Percentiles rank a stretch among this genome's conserved stretches.
Evolutionary conservation across 345 rosid genomes (phyloP).

Genomic region (Heritiera fomes): DNA sequence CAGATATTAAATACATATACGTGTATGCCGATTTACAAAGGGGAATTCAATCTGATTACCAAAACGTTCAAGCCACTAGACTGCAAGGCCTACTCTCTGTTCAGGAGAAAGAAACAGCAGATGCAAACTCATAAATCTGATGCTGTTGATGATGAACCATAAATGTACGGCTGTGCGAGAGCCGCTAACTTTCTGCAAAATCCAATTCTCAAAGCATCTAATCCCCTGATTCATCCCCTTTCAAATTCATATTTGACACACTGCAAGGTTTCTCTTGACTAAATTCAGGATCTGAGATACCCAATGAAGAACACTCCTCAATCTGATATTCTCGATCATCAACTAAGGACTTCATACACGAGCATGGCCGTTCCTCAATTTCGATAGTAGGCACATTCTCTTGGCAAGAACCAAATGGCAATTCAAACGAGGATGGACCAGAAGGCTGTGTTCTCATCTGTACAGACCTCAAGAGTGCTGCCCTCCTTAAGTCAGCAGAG

Average conservation of each 20-base stretch:
- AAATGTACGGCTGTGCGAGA: neutral
- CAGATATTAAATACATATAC: neutral
- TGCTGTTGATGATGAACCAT: neutral
- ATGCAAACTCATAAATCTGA: neutral
- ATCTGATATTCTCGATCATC: constrained; percentile 60
- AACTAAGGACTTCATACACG: constrained; percentile 58
- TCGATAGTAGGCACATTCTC: constrained; percentile 50
- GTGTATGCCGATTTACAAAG: neutral
- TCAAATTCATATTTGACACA: constrained; percentile 45
- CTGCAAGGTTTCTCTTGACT: constrained; percentile 50
- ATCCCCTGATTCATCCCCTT: constrained; percentile 34
- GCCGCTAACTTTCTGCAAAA: neutral
- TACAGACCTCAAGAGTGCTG: constrained; percentile 90
- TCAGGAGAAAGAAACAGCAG: neutral
- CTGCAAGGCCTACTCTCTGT: neutral
- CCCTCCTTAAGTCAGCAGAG: constrained; percentile 87
- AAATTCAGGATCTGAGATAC: constrained; percentile 43
- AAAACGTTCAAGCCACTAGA: neutral
- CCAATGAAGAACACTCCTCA: constrained; percentile 52
- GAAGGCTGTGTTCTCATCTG: constrained; percentile 91
- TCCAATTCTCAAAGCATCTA: constrained; percentile 11
- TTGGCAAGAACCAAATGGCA: constrained; percentile 50
- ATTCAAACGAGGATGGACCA: constrained; percentile 41
- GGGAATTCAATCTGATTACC: neutral
- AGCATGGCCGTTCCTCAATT: constrained; percentile 60